phyloP scores from a whole-genome alignment of 164 flowering plant genomes.

The Akebia trifoliata region DNA sequence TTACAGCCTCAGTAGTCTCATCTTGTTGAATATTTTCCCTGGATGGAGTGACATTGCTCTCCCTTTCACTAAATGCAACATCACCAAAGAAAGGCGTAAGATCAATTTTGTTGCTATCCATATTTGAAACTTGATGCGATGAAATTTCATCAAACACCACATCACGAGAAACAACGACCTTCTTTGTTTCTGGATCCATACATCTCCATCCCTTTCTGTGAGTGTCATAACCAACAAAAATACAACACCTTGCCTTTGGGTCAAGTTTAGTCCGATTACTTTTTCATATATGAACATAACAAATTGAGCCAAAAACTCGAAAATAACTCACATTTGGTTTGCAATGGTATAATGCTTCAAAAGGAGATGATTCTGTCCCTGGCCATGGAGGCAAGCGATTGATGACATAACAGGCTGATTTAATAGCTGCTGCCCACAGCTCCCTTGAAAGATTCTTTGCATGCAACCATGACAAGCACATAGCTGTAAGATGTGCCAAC shows the following conservation, averaged over 20 bases:
- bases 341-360: slow-evolving; percentile 17
- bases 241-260: too few relatives aligned
- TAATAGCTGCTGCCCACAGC: slow-evolving; percentile 18
- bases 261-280: too few relatives aligned
- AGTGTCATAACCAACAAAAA: not conserved
- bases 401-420: slow-evolving; percentile 20
- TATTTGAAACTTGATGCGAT: not conserved
- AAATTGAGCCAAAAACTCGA: slow-evolving; percentile 17
- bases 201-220: too few relatives aligned
- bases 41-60: too few relatives aligned
- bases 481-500: slow-evolving; percentile 12
- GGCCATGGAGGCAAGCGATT: slow-evolving; percentile 21
- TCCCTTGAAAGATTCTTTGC: slow-evolving; percentile 20
- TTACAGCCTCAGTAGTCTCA: not conserved
- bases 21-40: not conserved
- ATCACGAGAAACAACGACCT: slow-evolving; percentile 7
- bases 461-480: slow-evolving; percentile 14
- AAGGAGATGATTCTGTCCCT: slow-evolving; percentile 23
- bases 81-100: not conserved
- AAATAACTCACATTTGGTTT: slow-evolving; percentile 21
- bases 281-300: slow-evolving; percentile 22
- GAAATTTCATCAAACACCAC: slow-evolving; percentile 18
- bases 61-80: not conserved
- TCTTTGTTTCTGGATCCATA: too few relatives aligned
- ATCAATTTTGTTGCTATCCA: not conserved